Base-by-base conservation (phyloP, 352 stramenopile genomes). In the Pythium sukuiense region DNA sequence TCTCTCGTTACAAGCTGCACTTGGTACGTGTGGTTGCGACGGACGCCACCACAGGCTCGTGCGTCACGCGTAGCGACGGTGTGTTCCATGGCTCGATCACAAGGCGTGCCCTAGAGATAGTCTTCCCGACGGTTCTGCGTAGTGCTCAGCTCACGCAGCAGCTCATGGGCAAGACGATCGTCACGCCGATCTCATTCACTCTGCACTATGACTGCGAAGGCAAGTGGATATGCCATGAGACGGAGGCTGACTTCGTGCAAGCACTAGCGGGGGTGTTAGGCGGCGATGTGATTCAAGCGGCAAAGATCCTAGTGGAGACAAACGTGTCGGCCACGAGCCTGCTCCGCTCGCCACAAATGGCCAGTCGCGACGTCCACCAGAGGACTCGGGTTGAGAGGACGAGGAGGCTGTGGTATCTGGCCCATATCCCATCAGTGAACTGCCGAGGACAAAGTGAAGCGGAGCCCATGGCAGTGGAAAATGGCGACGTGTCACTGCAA, bases 21-120 rank as follows among this genome's bases (percentile, higher is more conserved):
- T 30, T n/a, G 45, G n/a, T 30, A 27, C 20, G 16, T 27, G 30
- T 41, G 50, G 2, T 20, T 3, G 50, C 50, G 5, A 57, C 26
- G 20, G 8, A 2, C 58, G 46, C n/a, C 52, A 29, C 27, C 32
- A 57, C 53, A 8, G 55, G 20, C n/a, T 9, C 18, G 26, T 62
- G 53, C 33, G n/a, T 70, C 16, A 49, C 64, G 24, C 46, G 41
- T 9, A 56, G 55, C 46, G 29, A 37, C 26, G 46, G 56, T 5
- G 11, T 48, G 18, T 53, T 59, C 46, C 33, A 39, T 29, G 55
- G 55, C 0, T 16, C 26, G 3, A n/a, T 65, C 18, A 64, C 48
- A 46, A 18, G 37, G 8, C 20, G n/a, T 5, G 48, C 55, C n/a
- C 32, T 69, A 20, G 29, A 48, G 2, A 41, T 48, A 2, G 46